phyloP scores from a whole-genome alignment of 306 rosid genomes.

The Vicia sativa region DNA sequence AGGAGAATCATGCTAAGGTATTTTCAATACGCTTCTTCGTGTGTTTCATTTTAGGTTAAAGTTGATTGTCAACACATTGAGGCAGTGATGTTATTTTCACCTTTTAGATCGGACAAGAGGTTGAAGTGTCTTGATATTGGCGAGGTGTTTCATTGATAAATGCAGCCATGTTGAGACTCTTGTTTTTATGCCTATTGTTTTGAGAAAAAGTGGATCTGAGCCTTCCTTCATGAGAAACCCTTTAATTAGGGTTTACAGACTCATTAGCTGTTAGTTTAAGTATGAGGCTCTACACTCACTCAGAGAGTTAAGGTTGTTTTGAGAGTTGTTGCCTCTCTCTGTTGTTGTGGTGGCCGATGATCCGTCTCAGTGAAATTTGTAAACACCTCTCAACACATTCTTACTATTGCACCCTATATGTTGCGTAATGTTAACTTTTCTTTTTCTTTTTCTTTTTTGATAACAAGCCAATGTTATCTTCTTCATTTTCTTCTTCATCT shows the following conservation, averaged over 20 bases:
- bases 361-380: not conserved
- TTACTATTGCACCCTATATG: not conserved
- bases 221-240: not conserved
- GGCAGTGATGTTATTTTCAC: conserved; percentile 35
- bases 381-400: not conserved
- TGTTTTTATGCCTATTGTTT: no score
- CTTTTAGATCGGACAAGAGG: no score
- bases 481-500: not conserved
- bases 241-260: not conserved
- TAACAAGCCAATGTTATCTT: not conserved
- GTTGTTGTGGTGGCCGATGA: conserved; percentile 2
- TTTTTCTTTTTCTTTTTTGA: not conserved
- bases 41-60: no score
- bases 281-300: conserved; percentile 35
- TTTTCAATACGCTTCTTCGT: not conserved
- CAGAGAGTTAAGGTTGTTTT: not conserved
- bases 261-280: conserved; percentile 35
- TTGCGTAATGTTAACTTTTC: not conserved
- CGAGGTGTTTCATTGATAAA: conserved; percentile 25
- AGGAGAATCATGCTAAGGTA: not conserved
- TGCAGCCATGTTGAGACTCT: conserved; percentile 37
- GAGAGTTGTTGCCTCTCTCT: not conserved
- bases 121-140: conserved; percentile 17
- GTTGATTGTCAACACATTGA: no score
- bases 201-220: conserved; percentile 35